phyloP scores from a whole-genome alignment of 2,329 filamentous ascomycete species.

The Mycosphaerella sp. region DNA sequence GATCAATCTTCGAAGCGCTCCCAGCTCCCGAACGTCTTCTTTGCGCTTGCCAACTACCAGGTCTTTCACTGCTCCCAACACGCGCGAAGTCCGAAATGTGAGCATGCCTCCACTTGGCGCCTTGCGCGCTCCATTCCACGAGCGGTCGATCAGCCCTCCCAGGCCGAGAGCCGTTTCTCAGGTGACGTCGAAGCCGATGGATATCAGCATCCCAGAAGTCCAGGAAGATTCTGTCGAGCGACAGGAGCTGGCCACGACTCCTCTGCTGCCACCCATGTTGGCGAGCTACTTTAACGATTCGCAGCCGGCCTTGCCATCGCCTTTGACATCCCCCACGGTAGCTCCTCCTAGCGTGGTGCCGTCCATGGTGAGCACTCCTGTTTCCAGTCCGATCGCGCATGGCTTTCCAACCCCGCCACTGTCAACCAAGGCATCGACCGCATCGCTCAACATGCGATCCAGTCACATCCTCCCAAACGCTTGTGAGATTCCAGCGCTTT shows the following conservation, averaged over 20 bases:
- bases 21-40: constrained; percentile 51
- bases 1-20: constrained; percentile 31
- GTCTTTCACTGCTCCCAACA: constrained; percentile 42
- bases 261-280: constrained; percentile 76
- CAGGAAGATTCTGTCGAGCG: constrained; percentile 46
- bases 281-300: constrained; percentile 49
- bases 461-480: constrained; percentile 44
- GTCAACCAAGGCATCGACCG: constrained; percentile 68
- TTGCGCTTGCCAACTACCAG: constrained; percentile 72
- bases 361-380: constrained; percentile 42
- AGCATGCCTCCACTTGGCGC: constrained; percentile 32
- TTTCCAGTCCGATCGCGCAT: constrained; percentile 45
- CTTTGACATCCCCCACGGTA: constrained; percentile 78
- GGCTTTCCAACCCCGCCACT: constrained; percentile 62
- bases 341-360: constrained; percentile 51
- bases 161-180: constrained; percentile 14
- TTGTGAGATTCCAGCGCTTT: constrained; percentile 60
- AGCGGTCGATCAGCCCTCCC: constrained; percentile 17
- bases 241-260: constrained; percentile 68
- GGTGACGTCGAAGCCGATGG: constrained; percentile 14
- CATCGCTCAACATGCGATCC: constrained; percentile 60
- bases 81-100: constrained; percentile 32
- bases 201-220: constrained; percentile 23
- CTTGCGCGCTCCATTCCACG: constrained; percentile 9
- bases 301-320: constrained; percentile 61